Base-by-base conservation (phyloP, 257 asterid species). In the Rhazya stricta region DNA sequence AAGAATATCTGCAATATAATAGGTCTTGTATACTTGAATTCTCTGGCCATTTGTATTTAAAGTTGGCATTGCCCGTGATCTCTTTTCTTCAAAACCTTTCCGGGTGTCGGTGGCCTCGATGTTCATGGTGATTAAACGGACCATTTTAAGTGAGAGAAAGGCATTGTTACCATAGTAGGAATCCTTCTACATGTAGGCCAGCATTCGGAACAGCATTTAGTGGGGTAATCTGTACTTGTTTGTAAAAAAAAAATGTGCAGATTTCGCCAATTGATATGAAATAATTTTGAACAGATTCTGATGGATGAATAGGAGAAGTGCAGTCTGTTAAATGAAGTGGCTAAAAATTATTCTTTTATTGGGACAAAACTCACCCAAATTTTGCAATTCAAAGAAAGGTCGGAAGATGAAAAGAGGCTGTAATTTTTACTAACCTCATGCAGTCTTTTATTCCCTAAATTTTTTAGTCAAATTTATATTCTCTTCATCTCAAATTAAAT, bases 171-270 rank as follows among this genome's bases (percentile, higher is more conserved):
- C 3, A 2, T 51, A 67, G 23, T 34, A 37, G 50, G 45, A 63
- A 65, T 65, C 54, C 25, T 36, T 71, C 46, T 60, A 41, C 30
- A 36, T 12, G 67, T 60, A 58, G 76, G 65, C 42, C 37, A 39
- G 53, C 9, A 32, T 13, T 62, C 12, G 72, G 19, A 29, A 63
- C n/a, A 41, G 53, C 36, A 46, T 62, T 13, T 42, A 1, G 4
- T 16, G 65, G 37, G n/a, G 27, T 51, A n/a, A 46, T 19, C 48
- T 69, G 30, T 57, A 71, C 36, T 19, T 15, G 39, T 19, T 27
- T 75, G 73, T 74, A 48, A 45, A 61, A 56, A 16, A 48, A 45
- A 61, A 56, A 16, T 60, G 12, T 60, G 30, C 48, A 65, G 70
- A 65, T 36, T 37, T 63, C 18, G 45, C 25, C 45, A 5, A 36